These are phyloP conservation scores for Alternaria infectoria DNA, from an alignment of 2,329 filamentous ascomycete species.

Conservation along the genomic window DNA sequence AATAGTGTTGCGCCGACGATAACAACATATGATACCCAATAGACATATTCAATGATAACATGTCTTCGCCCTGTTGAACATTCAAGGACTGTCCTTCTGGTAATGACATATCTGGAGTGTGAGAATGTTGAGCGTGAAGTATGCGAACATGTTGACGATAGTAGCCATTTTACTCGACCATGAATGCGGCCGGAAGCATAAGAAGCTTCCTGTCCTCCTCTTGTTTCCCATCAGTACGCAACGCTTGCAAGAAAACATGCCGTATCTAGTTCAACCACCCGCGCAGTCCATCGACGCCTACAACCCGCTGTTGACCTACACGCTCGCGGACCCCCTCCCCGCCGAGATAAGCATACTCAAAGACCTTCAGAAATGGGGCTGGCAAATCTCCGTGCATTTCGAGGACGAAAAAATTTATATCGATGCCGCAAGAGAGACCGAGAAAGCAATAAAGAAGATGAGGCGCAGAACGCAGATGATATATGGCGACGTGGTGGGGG, in stretches of 20 bases:
- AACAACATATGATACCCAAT: constrained; percentile 15
- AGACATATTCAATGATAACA: constrained; percentile 11
- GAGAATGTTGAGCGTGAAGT: background rate
- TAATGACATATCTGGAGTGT: background rate
- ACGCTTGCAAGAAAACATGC: constrained; percentile 4
- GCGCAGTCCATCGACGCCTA: background rate
- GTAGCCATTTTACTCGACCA: background rate
- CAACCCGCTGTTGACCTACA: background rate
- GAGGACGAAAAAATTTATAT: background rate
- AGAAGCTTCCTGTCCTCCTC: background rate
- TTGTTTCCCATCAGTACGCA: background rate
- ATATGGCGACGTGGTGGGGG: background rate
- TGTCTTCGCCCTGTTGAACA: background rate
- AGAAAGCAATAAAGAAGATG: background rate
- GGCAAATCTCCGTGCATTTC: constrained; percentile 2
- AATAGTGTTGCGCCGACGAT: background rate
- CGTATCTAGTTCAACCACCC: constrained; percentile 8
- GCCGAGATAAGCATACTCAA: background rate
- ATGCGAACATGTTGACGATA: background rate
- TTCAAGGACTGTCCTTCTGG: constrained; percentile 1
- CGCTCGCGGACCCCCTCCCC: background rate
- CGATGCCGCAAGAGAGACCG: background rate
- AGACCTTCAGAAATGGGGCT: constrained; percentile 8
- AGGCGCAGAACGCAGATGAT: constrained; percentile 1
- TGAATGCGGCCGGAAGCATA: background rate